phyloP scores from a whole-genome alignment of 2,329 filamentous ascomycete genomes.

The Calonectria crousiana region DNA sequence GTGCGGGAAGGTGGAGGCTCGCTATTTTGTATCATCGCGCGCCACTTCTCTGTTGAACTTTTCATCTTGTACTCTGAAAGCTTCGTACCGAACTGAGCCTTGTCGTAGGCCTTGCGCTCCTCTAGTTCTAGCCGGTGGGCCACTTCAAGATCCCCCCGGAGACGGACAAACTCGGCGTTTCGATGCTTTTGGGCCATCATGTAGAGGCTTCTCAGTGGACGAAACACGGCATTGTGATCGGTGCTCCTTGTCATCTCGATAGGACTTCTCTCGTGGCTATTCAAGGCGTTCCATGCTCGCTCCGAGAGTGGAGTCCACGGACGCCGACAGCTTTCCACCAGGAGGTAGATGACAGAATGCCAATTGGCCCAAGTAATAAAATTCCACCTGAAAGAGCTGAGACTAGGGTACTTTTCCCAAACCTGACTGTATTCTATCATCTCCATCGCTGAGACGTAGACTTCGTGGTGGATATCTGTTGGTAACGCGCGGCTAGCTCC shows the following conservation, averaged over 20 bases:
- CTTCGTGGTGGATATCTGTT: background rate
- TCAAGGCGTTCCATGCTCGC: background rate
- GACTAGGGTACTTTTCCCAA: background rate
- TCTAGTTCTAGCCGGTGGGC: background rate
- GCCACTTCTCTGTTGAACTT: background rate
- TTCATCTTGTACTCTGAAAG: background rate
- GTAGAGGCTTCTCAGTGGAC: background rate
- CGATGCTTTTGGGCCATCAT: background rate
- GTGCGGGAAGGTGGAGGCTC: background rate
- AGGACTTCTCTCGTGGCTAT: background rate
- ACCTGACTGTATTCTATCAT: background rate
- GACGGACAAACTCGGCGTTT: background rate
- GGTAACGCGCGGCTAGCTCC: background rate
- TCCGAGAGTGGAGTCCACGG: background rate
- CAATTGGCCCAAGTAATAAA: background rate
- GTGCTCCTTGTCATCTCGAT: background rate
- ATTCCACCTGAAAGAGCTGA: background rate
- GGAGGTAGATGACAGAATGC: background rate
- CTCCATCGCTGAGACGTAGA: background rate
- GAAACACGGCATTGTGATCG: background rate
- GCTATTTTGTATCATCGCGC: background rate
- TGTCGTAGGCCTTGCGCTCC: background rate
- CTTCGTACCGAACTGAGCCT: background rate
- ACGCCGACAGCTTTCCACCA: background rate
- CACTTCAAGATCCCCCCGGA: background rate